phyloP scores from a whole-genome alignment of 345 rosid genomes.

The Eutrema heterophyllum region DNA sequence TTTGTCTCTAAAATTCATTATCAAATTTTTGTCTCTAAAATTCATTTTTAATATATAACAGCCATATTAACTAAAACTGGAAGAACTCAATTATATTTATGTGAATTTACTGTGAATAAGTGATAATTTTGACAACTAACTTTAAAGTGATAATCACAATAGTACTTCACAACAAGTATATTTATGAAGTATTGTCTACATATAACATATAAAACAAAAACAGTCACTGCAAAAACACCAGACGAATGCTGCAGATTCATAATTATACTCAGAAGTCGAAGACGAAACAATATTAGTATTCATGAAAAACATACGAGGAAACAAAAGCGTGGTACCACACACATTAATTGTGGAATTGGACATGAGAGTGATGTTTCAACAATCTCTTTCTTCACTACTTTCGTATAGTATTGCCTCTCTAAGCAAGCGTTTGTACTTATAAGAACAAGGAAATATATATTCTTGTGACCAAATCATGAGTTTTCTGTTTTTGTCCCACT shows the following conservation, averaged over 20 bases:
- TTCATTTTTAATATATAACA: background rate
- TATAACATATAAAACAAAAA: background rate
- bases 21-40: background rate
- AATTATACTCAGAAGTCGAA: background rate
- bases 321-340: slow-evolving; percentile 4
- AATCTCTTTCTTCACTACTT: slow-evolving; percentile 11
- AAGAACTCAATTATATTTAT: background rate
- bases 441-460: slow-evolving; percentile 19
- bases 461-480: slow-evolving; percentile 30
- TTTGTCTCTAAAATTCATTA: background rate
- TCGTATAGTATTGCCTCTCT: slow-evolving; percentile 13
- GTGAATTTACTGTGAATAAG: background rate
- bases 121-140: background rate
- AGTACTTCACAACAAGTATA: background rate
- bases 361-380: slow-evolving; percentile 27
- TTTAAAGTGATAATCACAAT: background rate
- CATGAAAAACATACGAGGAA: slow-evolving; percentile 13
- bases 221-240: background rate
- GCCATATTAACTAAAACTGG: background rate
- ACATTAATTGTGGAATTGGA: background rate
- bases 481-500: slow-evolving; percentile 29
- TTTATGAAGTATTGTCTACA: background rate
- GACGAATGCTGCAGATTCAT: background rate
- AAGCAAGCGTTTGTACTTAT: slow-evolving; percentile 12
- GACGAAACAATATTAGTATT: background rate